phyloP scores from a whole-genome alignment of 2,329 filamentous ascomycete species.

The Fusarium subglutinans region DNA sequence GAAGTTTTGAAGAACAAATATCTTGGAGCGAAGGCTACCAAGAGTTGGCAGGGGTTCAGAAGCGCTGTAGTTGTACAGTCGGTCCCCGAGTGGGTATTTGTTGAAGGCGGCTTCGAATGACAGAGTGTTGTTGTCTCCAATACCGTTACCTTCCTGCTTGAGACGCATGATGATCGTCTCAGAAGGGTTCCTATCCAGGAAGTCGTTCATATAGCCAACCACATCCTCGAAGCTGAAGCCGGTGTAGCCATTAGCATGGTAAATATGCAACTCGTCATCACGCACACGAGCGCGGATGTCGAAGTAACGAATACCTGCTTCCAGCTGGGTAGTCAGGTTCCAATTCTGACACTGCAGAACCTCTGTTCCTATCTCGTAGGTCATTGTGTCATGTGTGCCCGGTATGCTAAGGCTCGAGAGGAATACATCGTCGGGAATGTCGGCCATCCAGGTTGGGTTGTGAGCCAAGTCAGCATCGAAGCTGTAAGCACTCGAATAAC shows the following conservation, averaged over 20 bases:
- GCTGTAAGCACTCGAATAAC: conserved; percentile 49
- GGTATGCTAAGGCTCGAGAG: conserved; percentile 59
- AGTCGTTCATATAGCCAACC: conserved; percentile 54
- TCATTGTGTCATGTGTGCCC: conserved; percentile 64
- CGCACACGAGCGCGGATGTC: conserved; percentile 58
- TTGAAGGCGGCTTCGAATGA: conserved; percentile 59
- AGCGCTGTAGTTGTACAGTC: conserved; percentile 50
- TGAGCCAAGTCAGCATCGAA: conserved; percentile 52
- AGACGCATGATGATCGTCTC: conserved; percentile 61
- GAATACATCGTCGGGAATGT: conserved; percentile 51
- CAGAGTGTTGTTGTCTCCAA: conserved; percentile 47
- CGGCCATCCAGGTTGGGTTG: conserved; percentile 55
- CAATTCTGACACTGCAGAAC: conserved; percentile 59
- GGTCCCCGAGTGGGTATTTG: conserved; percentile 49
- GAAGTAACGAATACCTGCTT: conserved; percentile 59
- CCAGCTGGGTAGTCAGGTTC: conserved; percentile 55
- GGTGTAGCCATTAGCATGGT: conserved; percentile 57
- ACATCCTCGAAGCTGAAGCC: conserved; percentile 57
- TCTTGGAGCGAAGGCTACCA: conserved; percentile 55
- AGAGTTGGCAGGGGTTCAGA: conserved; percentile 53
- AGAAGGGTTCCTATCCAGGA: conserved; percentile 55
- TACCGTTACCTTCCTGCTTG: conserved; percentile 56
- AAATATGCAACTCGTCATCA: conserved; percentile 56
- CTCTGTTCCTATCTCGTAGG: conserved; percentile 51
- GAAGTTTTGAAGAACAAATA: conserved; percentile 61